phyloP scores from a whole-genome alignment of 73 alveolate genomes.

The Paramecium biaurelia region DNA sequence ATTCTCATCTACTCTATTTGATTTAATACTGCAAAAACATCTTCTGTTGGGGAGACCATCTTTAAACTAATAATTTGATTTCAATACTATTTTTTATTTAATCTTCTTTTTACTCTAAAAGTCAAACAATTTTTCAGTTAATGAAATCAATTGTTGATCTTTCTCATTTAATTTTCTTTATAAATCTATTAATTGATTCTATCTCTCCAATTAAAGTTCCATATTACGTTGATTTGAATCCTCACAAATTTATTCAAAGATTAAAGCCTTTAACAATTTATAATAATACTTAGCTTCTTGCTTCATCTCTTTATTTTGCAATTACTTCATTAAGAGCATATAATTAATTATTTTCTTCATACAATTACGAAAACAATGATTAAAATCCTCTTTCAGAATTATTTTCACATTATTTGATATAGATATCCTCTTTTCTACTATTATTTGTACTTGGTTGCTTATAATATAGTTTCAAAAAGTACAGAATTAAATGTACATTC shows the following conservation, averaged over 20 bases:
- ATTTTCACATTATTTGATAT: not conserved
- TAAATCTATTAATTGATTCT: not conserved
- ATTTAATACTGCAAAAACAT: not conserved
- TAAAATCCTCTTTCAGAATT: slow-evolving; percentile 43
- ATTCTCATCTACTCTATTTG: slow-evolving; percentile 33
- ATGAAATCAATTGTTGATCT: not conserved
- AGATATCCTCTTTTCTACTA: not conserved
- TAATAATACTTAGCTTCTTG: slow-evolving; percentile 15
- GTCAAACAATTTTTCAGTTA: not conserved
- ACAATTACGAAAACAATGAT: not conserved
- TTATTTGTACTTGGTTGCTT: slow-evolving; percentile 5
- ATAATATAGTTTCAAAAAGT: not conserved
- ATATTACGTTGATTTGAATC: not conserved
- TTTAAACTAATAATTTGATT: not conserved
- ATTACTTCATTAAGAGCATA: slow-evolving; percentile 15
- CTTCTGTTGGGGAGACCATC: slow-evolving; percentile 31
- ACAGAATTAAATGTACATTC: not conserved
- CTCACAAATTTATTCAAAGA: slow-evolving; percentile 27
- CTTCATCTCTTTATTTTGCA: slow-evolving; percentile 31
- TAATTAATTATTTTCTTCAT: slow-evolving; percentile 29
- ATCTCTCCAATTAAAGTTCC: not conserved
- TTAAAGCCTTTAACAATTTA: not conserved
- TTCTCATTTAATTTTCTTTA: not conserved
- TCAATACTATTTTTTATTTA: slow-evolving; percentile 6
- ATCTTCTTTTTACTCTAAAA: not conserved